phyloP scores from a whole-genome alignment of 129 eudicot species.

The Ambrosia trifida region DNA sequence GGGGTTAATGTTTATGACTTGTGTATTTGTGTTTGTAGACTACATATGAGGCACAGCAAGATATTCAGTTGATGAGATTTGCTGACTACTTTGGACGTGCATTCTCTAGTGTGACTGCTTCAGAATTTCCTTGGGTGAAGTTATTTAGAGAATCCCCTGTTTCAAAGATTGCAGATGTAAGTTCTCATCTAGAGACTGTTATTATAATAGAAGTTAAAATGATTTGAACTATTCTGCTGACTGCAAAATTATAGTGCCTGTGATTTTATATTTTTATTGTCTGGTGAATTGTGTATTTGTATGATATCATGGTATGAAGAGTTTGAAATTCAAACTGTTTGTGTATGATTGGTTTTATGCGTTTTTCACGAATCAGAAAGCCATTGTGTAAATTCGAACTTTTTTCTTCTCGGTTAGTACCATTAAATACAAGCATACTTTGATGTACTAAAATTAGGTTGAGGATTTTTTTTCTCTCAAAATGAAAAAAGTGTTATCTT shows the following conservation, averaged over 20 bases:
- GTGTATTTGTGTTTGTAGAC: constrained; percentile 35
- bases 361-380: not conserved
- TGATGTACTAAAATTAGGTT: not conserved
- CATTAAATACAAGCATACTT: not conserved
- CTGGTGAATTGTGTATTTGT: not conserved
- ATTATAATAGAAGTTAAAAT: not conserved
- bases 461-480: not conserved
- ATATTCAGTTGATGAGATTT: constrained; percentile 83
- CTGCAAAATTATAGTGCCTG: constrained; percentile 3
- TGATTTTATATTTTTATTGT: not conserved
- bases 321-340: not conserved
- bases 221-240: not conserved
- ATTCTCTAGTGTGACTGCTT: constrained; percentile 60
- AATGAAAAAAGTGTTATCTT: not conserved
- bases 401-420: too few species aligned
- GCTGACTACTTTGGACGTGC: constrained; percentile 88
- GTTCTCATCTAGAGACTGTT: constrained; percentile 25
- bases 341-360: not conserved
- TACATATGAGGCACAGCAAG: constrained; percentile 66
- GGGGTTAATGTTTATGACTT: not conserved
- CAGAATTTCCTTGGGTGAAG: constrained; percentile 83
- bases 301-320: not conserved
- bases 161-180: constrained; percentile 72
- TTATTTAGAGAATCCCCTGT: constrained; percentile 72
- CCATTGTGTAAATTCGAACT: not conserved